phyloP scores from a whole-genome alignment of 164 flowering plant genomes.

The Tetracentron sinense region DNA sequence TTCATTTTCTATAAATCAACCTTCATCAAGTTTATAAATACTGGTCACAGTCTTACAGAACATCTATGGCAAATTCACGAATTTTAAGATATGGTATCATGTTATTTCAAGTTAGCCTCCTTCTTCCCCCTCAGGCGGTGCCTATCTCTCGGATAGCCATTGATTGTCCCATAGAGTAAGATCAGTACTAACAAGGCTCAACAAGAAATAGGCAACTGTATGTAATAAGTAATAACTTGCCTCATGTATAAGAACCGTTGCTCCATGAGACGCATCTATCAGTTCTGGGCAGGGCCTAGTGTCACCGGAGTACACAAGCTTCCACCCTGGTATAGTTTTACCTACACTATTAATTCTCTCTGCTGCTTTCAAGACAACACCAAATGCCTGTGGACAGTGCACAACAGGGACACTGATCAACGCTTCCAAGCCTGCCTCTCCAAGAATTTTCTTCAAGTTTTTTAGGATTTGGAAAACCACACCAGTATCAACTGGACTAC shows the following conservation, averaged over 20 bases:
- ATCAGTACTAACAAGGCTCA: not conserved
- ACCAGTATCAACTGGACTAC: conserved; percentile 34
- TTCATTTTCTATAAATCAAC: too few relatives aligned
- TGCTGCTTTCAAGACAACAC: conserved; percentile 62
- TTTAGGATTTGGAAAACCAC: conserved; percentile 31
- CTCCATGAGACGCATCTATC: conserved; percentile 73
- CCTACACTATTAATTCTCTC: conserved; percentile 62
- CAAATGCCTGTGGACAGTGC: conserved; percentile 92
- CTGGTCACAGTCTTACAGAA: too few relatives aligned
- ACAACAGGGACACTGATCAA: conserved; percentile 84
- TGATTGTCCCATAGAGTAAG: too few relatives aligned
- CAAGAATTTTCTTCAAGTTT: conserved; percentile 51
- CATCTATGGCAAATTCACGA: too few relatives aligned
- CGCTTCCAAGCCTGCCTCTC: conserved; percentile 69
- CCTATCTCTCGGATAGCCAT: too few relatives aligned
- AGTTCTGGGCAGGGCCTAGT: conserved; percentile 86
- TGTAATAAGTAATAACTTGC: conserved; percentile 25
- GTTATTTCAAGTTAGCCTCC: too few relatives aligned
- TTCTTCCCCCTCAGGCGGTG: too few relatives aligned
- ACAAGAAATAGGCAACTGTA: not conserved
- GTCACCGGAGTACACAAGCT: conserved; percentile 95
- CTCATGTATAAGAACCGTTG: conserved; percentile 98
- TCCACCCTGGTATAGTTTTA: conserved; percentile 90
- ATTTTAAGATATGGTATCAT: too few relatives aligned
- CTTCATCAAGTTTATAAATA: too few relatives aligned